Conservation (phyloP, 2,329 filamentous ascomycete genomes). For the Talaromyces sp. region DNA sequence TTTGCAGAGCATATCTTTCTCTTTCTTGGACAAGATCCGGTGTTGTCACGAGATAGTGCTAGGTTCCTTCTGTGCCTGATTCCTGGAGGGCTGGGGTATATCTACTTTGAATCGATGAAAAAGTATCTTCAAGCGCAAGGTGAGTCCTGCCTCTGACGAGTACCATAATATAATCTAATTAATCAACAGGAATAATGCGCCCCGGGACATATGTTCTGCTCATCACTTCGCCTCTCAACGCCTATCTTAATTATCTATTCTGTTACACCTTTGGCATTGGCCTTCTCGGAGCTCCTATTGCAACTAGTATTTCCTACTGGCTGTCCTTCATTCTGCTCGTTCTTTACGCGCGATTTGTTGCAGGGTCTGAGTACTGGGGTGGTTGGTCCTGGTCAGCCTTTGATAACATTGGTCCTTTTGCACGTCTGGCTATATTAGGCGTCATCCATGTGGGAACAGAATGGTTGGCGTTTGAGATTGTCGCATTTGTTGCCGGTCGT, state of each 20-base stretch:
- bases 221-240: conserved; percentile 58
- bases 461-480: conserved; percentile 94
- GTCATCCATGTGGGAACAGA: conserved; percentile 82
- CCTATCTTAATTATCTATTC: conserved; percentile 60
- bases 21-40: conserved; percentile 70
- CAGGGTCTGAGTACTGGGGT: conserved; percentile 74
- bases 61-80: conserved; percentile 69
- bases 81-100: conserved; percentile 77
- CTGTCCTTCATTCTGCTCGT: conserved; percentile 72
- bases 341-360: conserved; percentile 66
- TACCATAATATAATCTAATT: background rate
- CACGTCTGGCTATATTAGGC: conserved; percentile 69
- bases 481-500: conserved; percentile 74
- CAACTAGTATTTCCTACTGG: conserved; percentile 84
- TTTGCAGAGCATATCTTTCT: conserved; percentile 71
- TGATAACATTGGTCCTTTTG: conserved; percentile 66
- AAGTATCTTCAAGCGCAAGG: conserved; percentile 57
- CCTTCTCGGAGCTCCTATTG: conserved; percentile 73
- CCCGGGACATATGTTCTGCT: conserved; percentile 60
- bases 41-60: conserved; percentile 69
- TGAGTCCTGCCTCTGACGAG: conserved; percentile 16
- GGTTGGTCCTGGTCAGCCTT: conserved; percentile 63
- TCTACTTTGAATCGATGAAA: conserved; percentile 78
- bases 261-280: conserved; percentile 68
- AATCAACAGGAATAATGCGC: conserved; percentile 54